A percentile compares a stretch with the other conserved stretches of the same genome.
These are phyloP conservation scores for Persicaria tinctoria DNA, from an alignment of 148 eudicot species.

Conservation along the genomic window DNA sequence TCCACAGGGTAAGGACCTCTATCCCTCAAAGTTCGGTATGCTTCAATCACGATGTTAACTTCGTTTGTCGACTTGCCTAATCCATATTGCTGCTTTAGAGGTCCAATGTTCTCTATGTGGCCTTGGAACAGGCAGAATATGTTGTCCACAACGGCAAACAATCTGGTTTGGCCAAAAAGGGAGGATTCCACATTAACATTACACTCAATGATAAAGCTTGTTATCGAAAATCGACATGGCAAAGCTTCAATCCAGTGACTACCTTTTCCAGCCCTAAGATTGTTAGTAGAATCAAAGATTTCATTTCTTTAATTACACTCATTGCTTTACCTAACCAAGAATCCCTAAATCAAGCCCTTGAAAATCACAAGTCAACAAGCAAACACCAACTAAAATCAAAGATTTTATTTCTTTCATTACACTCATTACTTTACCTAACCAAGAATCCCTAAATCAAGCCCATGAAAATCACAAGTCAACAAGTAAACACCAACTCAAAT, in stretches of 20 bases:
- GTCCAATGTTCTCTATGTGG: constrained; percentile 82
- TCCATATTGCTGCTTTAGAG: constrained; percentile 79
- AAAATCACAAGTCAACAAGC: background rate
- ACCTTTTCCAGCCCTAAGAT: background rate
- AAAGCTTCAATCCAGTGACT: background rate
- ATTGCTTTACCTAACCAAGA: background rate
- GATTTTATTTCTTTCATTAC: background rate
- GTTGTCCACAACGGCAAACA: constrained; percentile 77
- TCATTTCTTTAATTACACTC: background rate
- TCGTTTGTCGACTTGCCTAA: constrained; percentile 74
- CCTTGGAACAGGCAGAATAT: constrained; percentile 93
- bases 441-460: background rate
- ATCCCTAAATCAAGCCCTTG: background rate
- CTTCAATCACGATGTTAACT: constrained; percentile 82
- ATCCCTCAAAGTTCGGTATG: constrained; percentile 81
- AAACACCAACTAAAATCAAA: background rate
- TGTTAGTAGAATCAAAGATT: background rate
- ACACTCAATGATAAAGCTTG: background rate
- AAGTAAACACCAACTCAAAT: background rate
- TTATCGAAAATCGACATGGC: background rate
- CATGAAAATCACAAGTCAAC: background rate
- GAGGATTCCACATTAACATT: background rate
- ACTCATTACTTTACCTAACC: background rate
- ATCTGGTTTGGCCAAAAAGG: constrained; percentile 21
- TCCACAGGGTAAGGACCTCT: constrained; percentile 80